phyloP scores from a whole-genome alignment of 2,329 filamentous ascomycete genomes.

The Neofusicoccum parvum region DNA sequence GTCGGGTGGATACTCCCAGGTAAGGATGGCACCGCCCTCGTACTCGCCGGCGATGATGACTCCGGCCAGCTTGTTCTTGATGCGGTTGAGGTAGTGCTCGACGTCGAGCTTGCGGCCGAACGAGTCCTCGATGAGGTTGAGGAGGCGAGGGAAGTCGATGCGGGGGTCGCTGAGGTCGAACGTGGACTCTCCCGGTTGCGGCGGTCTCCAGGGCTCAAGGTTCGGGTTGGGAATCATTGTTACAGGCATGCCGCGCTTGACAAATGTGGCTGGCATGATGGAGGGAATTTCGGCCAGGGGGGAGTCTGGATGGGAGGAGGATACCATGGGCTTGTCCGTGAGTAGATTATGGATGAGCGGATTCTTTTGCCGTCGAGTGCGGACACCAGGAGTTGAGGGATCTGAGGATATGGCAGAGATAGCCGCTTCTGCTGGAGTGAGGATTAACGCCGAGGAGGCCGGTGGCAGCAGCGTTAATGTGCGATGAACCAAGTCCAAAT shows the following conservation, averaged over 20 bases:
- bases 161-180: conserved; percentile 76
- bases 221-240: conserved; percentile 77
- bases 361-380: conserved; percentile 68
- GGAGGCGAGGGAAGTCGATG: conserved; percentile 80
- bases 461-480: conserved; percentile 76
- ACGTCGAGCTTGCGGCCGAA: conserved; percentile 85
- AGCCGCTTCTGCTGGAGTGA: conserved; percentile 82
- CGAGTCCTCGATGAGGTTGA: conserved; percentile 89
- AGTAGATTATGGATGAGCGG: conserved; percentile 93
- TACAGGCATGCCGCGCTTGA: conserved; percentile 89
- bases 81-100: conserved; percentile 77
- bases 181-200: conserved; percentile 59
- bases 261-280: conserved; percentile 70
- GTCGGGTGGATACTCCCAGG: conserved; percentile 77
- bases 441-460: conserved; percentile 84
- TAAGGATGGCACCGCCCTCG: conserved; percentile 91
- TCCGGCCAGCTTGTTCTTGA: conserved; percentile 79
- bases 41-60: conserved; percentile 96
- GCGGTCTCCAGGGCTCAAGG: conserved; percentile 67
- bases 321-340: conserved; percentile 91
- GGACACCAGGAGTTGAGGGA: conserved; percentile 46
- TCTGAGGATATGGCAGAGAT: conserved; percentile 49
- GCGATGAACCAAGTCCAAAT: conserved; percentile 71
- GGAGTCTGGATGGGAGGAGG: conserved; percentile 77
- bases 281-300: conserved; percentile 30